phyloP scores from a whole-genome alignment of 2,329 filamentous ascomycete species.

The Apiospora rasikravindrae region DNA sequence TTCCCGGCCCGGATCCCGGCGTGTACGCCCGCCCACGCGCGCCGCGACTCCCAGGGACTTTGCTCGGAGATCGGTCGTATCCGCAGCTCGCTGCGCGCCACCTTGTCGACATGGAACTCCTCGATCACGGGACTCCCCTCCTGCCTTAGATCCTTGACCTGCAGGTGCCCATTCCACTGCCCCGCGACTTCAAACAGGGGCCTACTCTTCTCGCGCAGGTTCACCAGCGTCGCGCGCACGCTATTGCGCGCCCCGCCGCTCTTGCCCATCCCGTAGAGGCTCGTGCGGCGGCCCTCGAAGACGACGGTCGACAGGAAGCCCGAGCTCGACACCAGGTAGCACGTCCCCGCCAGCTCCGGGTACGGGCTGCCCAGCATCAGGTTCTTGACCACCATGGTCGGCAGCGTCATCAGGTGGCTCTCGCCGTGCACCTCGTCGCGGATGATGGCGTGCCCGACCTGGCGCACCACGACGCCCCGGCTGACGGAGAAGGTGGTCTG shows the following conservation, averaged over 20 bases:
- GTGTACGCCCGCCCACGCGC: slow-evolving; percentile 30
- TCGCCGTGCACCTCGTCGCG: slow-evolving; percentile 22
- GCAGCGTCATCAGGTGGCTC: slow-evolving; percentile 23
- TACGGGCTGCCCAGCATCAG: slow-evolving; percentile 20
- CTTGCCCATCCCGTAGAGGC: not conserved
- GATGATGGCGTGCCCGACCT: slow-evolving; percentile 21
- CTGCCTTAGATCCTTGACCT: slow-evolving; percentile 25
- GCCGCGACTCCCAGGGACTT: slow-evolving; percentile 34
- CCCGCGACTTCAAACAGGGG: slow-evolving; percentile 36
- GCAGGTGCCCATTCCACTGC: slow-evolving; percentile 34
- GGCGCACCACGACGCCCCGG: slow-evolving; percentile 15
- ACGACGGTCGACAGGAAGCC: slow-evolving; percentile 19
- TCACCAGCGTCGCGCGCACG: slow-evolving; percentile 32
- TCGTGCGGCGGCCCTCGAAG: slow-evolving; percentile 9
- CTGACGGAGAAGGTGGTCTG: slow-evolving; percentile 18
- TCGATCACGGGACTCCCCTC: slow-evolving; percentile 23
- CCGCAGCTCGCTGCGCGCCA: slow-evolving; percentile 25
- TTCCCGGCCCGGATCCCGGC: slow-evolving; percentile 29
- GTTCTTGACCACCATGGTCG: slow-evolving; percentile 19
- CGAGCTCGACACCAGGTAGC: slow-evolving; percentile 18
- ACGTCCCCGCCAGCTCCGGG: slow-evolving; percentile 21
- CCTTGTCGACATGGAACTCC: slow-evolving; percentile 29
- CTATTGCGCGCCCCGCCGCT: slow-evolving; percentile 27
- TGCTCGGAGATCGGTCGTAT: slow-evolving; percentile 25
- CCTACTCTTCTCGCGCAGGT: slow-evolving; percentile 24